Conservation (phyloP, 768 basidiomycete genomes). For the Cytidiella melzeri region DNA sequence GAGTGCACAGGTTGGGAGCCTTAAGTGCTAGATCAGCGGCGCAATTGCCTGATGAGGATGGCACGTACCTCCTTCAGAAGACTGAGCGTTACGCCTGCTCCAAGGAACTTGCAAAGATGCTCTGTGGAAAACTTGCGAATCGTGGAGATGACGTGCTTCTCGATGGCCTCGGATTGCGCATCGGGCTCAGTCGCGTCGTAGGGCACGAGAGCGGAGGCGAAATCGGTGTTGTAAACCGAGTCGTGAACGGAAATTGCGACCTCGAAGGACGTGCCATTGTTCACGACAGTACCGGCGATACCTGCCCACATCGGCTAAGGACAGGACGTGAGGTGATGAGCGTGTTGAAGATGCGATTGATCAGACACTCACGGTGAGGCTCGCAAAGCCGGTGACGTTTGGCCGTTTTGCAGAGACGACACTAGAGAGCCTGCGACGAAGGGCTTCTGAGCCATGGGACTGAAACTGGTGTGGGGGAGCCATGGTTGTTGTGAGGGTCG, state of each 20-base stretch:
- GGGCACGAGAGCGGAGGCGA: conserved; percentile 49
- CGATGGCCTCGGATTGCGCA: conserved; percentile 55
- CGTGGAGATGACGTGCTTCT: conserved; percentile 55
- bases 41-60: conserved; percentile 1
- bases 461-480: conserved; percentile 47
- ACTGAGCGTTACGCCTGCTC: conserved; percentile 68
- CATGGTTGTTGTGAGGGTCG: conserved; percentile 36
- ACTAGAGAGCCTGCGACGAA: conserved; percentile 65
- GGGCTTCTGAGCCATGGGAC: conserved; percentile 57
- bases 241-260: conserved; percentile 79
- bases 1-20: conserved; percentile 79
- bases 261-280: conserved; percentile 58
- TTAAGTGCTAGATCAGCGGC: conserved; percentile 23
- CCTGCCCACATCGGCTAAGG: conserved; percentile 85
- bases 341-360: neutral
- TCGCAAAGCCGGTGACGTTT: conserved; percentile 49
- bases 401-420: conserved; percentile 44
- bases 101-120: conserved; percentile 83
- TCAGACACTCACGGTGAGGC: conserved; percentile 55
- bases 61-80: conserved; percentile 62
- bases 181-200: conserved; percentile 46
- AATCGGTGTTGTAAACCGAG: conserved; percentile 81
- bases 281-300: conserved; percentile 56
- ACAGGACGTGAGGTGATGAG: conserved; percentile 10
- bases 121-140: conserved; percentile 67